Conservation (phyloP, 164 flowering plant genomes). For the Stephania cephalantha region DNA sequence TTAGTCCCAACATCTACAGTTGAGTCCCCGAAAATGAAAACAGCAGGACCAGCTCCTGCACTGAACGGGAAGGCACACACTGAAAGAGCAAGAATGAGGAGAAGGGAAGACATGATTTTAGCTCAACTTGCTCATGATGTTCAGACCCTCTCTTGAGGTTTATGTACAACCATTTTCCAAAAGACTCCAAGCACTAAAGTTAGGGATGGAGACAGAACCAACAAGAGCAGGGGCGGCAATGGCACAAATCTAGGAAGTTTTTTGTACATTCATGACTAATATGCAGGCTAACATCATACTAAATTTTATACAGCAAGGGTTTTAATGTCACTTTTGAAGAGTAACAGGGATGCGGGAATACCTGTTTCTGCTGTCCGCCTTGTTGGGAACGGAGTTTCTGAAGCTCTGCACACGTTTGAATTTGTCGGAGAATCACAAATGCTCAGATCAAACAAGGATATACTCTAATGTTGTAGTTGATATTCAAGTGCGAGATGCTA, state of each 20-base stretch:
- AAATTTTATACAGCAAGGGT: no score
- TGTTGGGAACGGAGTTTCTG: no score
- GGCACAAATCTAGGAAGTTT: background rate
- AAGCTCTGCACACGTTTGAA: no score
- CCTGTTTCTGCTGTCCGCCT: no score
- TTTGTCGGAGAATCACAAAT: no score
- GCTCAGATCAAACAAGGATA: no score
- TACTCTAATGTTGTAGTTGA: no score
- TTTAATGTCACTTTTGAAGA: no score
- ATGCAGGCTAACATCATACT: no score
- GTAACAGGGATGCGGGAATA: no score
- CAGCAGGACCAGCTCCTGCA: slow-evolving; percentile 18
- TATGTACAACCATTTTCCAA: background rate
- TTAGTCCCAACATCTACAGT: slow-evolving; percentile 61
- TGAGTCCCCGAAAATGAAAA: slow-evolving; percentile 54
- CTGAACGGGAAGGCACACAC: background rate
- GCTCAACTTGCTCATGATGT: background rate
- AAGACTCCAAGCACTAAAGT: background rate
- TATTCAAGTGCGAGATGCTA: no score
- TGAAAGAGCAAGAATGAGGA: slow-evolving; percentile 16
- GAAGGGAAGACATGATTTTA: background rate
- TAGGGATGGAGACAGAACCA: background rate
- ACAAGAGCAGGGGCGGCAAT: background rate
- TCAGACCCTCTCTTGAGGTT: background rate
- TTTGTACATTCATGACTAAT: no score